A percentile compares a stretch with the other conserved stretches of the same genome.
Conservation (phyloP, 1,139 yeast species). For the Sugiyamaella paludigena region DNA sequence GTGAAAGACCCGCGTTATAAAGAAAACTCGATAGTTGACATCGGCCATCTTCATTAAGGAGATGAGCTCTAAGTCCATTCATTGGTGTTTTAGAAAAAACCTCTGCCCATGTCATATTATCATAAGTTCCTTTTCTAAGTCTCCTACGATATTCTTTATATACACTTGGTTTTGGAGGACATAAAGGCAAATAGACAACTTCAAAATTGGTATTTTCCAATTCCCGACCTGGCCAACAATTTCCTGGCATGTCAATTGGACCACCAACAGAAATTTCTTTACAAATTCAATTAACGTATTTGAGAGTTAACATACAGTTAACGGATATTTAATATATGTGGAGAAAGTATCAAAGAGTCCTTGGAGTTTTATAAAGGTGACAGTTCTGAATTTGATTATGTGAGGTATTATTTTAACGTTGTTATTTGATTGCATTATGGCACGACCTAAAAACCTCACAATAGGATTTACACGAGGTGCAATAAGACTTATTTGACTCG, state of each 20-base stretch:
- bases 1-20: background rate
- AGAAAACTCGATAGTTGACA: slow-evolving; percentile 2
- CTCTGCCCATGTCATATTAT: slow-evolving; percentile 5
- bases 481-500: too few species aligned
- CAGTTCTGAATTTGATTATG: too few species aligned
- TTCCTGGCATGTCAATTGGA: too few species aligned
- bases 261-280: too few species aligned
- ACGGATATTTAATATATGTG: too few species aligned
- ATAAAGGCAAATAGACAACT: background rate
- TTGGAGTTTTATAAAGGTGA: too few species aligned
- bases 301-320: too few species aligned
- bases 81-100: background rate
- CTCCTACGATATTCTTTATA: slow-evolving; percentile 1
- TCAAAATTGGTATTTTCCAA: slow-evolving; percentile 1
- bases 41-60: background rate
- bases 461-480: too few species aligned
- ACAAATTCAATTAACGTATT: too few species aligned
- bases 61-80: background rate
- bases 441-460: too few species aligned
- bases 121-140: background rate
- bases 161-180: slow-evolving; percentile 1
- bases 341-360: too few species aligned
- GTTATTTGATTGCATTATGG: background rate
- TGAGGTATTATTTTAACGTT: background rate
- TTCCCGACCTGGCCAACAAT: background rate